Evolutionary conservation across 1,284 basidiomycete genomes (phyloP), one percentile per base, ranked within the genome.

Genomic region (Schizophyllum commune): DNA sequence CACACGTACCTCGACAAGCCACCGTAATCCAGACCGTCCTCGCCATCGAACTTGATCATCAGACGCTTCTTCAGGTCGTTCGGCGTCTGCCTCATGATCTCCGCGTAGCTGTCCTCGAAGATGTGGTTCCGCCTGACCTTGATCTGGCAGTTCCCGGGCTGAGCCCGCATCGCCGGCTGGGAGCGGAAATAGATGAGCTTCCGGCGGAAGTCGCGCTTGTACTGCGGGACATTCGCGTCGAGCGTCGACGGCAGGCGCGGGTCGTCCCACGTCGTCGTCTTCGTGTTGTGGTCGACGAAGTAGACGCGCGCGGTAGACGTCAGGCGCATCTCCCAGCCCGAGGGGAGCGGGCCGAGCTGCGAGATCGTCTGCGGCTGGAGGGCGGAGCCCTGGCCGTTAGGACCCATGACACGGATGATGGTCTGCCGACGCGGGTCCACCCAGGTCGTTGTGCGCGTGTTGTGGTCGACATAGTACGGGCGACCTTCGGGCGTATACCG

Each of bases 191-290:
- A 97, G 68, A 97, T 96, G 65, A 97, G 86, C 76, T 97, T 97
- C 73, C 94, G 83, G 68, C 94, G 82, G 81, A 96, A 97, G 79
- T 97, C 94, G 58, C 95, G 91, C 82, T 97, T 97, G 82, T 96
- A 96, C 76, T 97, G 94, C 20, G 94, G 94, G 11, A 96, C 94
- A 70, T 94, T 96, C 65, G 92, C 84, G 70, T 94, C 92, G 65
- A 93, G 78, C 51, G 84, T 83, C 21, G 89, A 91, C 11, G 93
- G 94, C 68, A 97, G 76, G 68, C 96, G 84, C 53, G 92, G 90
- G 73, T 98, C 95, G 74, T 97, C 95, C 95, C 95, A 98, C 1
- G 94, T 96, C n/a, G 94, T 98, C 21, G 94, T 98, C 82, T 92
- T 92, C 60, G 91, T 96, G 75, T 94, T 96, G 79, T 96, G 94